These are phyloP conservation scores for Penicillium sp. DNA, from an alignment of 2,329 filamentous ascomycete species.

Conservation along the genomic window DNA sequence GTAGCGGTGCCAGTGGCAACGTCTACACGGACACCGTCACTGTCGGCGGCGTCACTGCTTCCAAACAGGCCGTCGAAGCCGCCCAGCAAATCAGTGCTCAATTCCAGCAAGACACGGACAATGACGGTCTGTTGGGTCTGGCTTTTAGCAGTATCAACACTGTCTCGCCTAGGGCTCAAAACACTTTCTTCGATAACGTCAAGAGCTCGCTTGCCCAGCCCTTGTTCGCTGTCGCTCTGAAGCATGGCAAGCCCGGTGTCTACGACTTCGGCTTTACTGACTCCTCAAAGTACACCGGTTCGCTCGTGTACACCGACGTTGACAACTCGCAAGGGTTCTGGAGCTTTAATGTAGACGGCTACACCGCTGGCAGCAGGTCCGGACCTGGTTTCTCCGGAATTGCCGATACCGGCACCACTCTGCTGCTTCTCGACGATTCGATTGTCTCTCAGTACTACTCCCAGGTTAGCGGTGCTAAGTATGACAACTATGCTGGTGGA, in stretches of 20 bases:
- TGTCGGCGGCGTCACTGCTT: conserved; percentile 6
- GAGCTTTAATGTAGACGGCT: conserved; percentile 55
- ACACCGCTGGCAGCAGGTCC: conserved; percentile 48
- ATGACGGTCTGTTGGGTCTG: conserved; percentile 9
- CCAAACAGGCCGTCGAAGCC: conserved; percentile 8
- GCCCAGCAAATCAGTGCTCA: conserved; percentile 6
- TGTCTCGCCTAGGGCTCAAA: conserved; percentile 33
- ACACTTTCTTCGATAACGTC: conserved; percentile 57
- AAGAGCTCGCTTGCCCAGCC: conserved; percentile 45
- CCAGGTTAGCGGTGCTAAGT: conserved; percentile 49
- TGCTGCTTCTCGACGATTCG: conserved; percentile 53
- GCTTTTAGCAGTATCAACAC: conserved; percentile 13
- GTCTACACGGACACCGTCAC: conserved; percentile 6
- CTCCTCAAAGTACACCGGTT: conserved; percentile 52
- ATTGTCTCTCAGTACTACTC: conserved; percentile 56
- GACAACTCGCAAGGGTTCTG: conserved; percentile 59
- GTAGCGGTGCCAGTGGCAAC: conserved; percentile 9
- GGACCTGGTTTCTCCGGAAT: conserved; percentile 48
- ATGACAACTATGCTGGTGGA: conserved; percentile 48
- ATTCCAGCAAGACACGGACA: conserved; percentile 6
- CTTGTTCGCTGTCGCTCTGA: conserved; percentile 52
- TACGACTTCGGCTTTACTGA: conserved; percentile 59
- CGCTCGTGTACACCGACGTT: conserved; percentile 52
- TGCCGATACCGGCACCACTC: conserved; percentile 63
- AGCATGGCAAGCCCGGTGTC: conserved; percentile 46